Percentiles rank a stretch among this genome's conserved stretches.
Evolutionary conservation across 371 early-diverging fungal genomes (phyloP).

Genomic region (Mucor lusitanicus): DNA sequence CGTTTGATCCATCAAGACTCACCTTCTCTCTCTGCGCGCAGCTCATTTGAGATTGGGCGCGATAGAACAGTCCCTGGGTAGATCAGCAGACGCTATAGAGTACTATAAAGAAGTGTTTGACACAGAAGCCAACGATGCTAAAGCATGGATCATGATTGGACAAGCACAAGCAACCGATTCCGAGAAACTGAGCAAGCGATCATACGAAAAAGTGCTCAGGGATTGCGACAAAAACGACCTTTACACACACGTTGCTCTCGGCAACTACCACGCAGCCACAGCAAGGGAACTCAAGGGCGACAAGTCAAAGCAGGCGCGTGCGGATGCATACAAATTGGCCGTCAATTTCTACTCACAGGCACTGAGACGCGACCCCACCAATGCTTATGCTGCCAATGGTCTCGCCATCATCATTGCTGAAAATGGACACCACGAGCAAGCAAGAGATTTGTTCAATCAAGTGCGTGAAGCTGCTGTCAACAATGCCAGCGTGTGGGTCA

Average conservation of each 20-base stretch:
- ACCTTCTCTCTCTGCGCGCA: conserved; percentile 2
- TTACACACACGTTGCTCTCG: conserved; percentile 80
- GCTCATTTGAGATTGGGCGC: conserved; percentile 79
- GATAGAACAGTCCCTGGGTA: conserved; percentile 56
- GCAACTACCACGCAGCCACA: conserved; percentile 76
- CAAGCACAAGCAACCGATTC: conserved; percentile 59
- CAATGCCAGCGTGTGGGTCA: conserved; percentile 67
- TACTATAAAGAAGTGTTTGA: conserved; percentile 67
- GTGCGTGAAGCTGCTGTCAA: conserved; percentile 62
- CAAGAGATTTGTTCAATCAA: conserved; percentile 76
- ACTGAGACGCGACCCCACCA: conserved; percentile 69
- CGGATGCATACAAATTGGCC: conserved; percentile 69
- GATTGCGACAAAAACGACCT: conserved; percentile 79
- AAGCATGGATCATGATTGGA: conserved; percentile 78
- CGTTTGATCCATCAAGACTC: too few relatives aligned
- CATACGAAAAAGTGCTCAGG: conserved; percentile 77
- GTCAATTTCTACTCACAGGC: conserved; percentile 84
- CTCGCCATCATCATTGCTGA: conserved; percentile 82
- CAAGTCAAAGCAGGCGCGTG: conserved; percentile 34
- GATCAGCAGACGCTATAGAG: conserved; percentile 62
- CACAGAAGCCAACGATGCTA: conserved; percentile 60
- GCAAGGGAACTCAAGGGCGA: conserved; percentile 56
- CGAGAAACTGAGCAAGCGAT: conserved; percentile 66
- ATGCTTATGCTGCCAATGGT: conserved; percentile 79
- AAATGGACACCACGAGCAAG: conserved; percentile 65